Evolutionary conservation across 805 yeast species (phyloP), one percentile per base, ranked within the genome.

Genomic region (Yamadazyma takamatsuzukensis): DNA sequence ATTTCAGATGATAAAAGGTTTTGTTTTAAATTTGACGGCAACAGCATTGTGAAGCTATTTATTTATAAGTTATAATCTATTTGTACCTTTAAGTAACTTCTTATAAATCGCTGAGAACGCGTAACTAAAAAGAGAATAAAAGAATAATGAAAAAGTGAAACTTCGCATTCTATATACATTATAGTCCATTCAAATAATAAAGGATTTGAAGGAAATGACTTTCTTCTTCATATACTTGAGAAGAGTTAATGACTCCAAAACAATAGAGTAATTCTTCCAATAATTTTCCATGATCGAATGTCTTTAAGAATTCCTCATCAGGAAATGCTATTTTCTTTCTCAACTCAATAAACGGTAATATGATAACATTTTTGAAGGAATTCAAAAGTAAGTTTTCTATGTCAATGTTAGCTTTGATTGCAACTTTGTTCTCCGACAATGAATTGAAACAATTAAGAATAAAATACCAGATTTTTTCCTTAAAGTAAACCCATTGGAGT

Each of bases 1-100:
- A 89, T 67, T 53, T 90, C 97, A 12, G 79, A 68, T 0, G 95
- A 88, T 22, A 80, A 63, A 32, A 88, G 74, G 11, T 79, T 75
- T 37, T 65, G 61, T 39, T 70, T 74, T 17, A 74, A 61, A 21
- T 66, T 58, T 4, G 55, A 51, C 3, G 90, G 88, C 18, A 83
- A 62, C 4, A 87, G 72, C 94, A 83, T 83, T 23, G 11, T 33
- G 26, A 29, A 29, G 30, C 23, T 26, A 2, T 41, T 32, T 11
- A n/a, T n/a, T n/a, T n/a, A n/a, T n/a, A n/a, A n/a, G n/a, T n/a
- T n/a, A n/a, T n/a, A 18, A 12, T 23, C 11, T 27, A 13, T 26
- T 9, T 26, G 14, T 12, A 12, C 28, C 5, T 25, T 25, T 15
- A 10, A 10, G 28, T 8, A 14, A 13, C n/a, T n/a, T n/a, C n/a